These are phyloP conservation scores for Zygoascus bituminiphila DNA, from an alignment of 805 yeast species.

Conservation along the genomic window DNA sequence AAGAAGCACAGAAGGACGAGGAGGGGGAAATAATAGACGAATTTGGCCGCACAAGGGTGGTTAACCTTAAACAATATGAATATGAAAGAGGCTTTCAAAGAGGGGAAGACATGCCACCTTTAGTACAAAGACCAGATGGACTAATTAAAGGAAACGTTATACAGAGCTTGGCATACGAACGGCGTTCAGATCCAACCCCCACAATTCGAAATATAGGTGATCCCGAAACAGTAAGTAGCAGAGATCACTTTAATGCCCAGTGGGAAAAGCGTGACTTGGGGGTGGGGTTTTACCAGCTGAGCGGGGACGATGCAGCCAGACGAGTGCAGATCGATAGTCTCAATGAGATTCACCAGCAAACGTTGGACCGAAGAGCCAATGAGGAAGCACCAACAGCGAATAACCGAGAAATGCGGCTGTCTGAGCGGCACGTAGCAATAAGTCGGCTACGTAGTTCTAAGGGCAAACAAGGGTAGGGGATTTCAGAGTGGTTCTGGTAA, in stretches of 20 bases:
- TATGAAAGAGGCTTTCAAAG: background rate
- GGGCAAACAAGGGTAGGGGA: too few species aligned
- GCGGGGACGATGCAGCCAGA: constrained; percentile 11
- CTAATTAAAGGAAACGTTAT: constrained; percentile 17
- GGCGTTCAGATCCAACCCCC: background rate
- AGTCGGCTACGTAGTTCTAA: too few species aligned
- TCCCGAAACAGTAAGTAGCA: constrained; percentile 3
- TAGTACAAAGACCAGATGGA: constrained; percentile 5
- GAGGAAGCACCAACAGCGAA: too few species aligned
- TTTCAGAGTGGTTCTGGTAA: too few species aligned
- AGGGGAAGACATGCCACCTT: background rate
- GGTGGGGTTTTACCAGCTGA: constrained; percentile 20
- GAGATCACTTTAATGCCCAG: constrained; percentile 17
- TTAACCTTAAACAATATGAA: background rate
- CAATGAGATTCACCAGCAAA: background rate
- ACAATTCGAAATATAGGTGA: background rate
- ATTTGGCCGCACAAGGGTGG: constrained; percentile 22
- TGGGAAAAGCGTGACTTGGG: constrained; percentile 22
- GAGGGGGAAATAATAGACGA: constrained; percentile 18
- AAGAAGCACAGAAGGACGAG: background rate
- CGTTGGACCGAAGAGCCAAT: background rate
- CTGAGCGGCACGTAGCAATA: too few species aligned
- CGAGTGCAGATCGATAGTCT: constrained; percentile 16
- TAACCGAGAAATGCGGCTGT: too few species aligned
- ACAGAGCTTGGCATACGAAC: constrained; percentile 19